These are phyloP conservation scores for Trematosphaeria pertusa DNA, from an alignment of 2,329 filamentous ascomycete genomes.

Conservation along the genomic window DNA sequence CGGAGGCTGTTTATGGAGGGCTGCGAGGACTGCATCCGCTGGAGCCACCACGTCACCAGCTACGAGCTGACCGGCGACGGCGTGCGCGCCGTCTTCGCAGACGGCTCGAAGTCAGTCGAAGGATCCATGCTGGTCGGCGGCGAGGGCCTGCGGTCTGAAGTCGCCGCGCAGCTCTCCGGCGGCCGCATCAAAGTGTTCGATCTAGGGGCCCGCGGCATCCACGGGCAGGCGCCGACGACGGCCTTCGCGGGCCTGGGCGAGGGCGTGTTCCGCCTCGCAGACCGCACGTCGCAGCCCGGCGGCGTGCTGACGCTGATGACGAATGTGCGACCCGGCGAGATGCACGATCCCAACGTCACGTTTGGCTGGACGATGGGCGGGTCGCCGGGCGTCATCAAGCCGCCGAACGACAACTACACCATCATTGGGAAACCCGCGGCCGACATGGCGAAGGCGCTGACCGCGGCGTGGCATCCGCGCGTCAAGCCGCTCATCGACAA, in stretches of 20 bases:
- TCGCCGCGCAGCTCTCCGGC: slow-evolving; percentile 65
- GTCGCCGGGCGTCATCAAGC: slow-evolving; percentile 62
- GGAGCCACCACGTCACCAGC: slow-evolving; percentile 62
- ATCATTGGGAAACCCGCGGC: slow-evolving; percentile 65
- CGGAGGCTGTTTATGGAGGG: slow-evolving; percentile 64
- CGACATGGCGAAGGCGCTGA: slow-evolving; percentile 63
- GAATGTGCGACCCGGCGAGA: slow-evolving; percentile 67
- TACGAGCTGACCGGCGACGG: slow-evolving; percentile 64
- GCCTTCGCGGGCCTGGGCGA: slow-evolving; percentile 69
- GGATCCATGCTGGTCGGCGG: slow-evolving; percentile 67
- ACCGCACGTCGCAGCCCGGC: slow-evolving; percentile 56
- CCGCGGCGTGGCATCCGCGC: slow-evolving; percentile 62
- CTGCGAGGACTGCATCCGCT: slow-evolving; percentile 62
- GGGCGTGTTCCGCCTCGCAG: slow-evolving; percentile 65
- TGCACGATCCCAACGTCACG: slow-evolving; percentile 62
- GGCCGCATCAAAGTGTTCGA: slow-evolving; percentile 68
- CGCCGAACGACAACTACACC: slow-evolving; percentile 66
- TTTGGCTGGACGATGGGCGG: slow-evolving; percentile 72
- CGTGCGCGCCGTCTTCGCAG: slow-evolving; percentile 65
- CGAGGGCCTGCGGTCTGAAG: slow-evolving; percentile 67
- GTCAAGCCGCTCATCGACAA: slow-evolving; percentile 65
- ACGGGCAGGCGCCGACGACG: slow-evolving; percentile 68
- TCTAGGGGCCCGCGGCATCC: slow-evolving; percentile 68
- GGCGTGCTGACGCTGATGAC: slow-evolving; percentile 63
- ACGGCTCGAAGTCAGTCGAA: slow-evolving; percentile 65